Evolutionary conservation across 257 asterid species (phyloP), one percentile per base, ranked within the genome.

Genomic region (Penstemon eatonii): DNA sequence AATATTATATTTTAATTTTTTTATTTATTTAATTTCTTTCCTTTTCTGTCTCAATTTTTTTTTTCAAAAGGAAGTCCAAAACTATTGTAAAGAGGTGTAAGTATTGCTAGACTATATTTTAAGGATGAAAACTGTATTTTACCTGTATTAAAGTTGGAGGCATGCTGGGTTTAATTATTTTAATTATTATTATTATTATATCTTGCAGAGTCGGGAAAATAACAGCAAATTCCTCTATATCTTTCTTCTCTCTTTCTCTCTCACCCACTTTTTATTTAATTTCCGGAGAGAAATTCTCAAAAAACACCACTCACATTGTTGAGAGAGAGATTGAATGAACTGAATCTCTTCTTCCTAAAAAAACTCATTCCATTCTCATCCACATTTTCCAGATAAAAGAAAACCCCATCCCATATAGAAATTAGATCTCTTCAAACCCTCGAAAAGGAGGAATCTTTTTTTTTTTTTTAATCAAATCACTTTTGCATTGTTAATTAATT

Each of bases 161-260:
- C n/a, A n/a, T n/a, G n/a, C n/a, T n/a, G n/a, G n/a, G n/a, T n/a
- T n/a, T n/a, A n/a, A n/a, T n/a, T n/a, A n/a, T n/a, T n/a, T n/a
- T n/a, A n/a, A n/a, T n/a, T n/a, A n/a, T n/a, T n/a, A n/a, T n/a
- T 54, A 75, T 63, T 57, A 75, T 75, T 75, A 72, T 76, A 25
- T 25, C 74, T 76, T 73, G 61, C 56, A 73, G 66, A 64, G 53
- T 74, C 75, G 60, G 74, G 60, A 61, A 78, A 61, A 43, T 69
- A 80, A 76, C 84, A 81, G 81, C 81, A 76, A 69, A 80, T 73
- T 80, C 81, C 70, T 51, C 59, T 38, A 39, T 63, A 63, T 71
- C 7, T 18, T 47, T n/a, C 13, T 55, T 57, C 56, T 25, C 67
- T 47, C 52, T 44, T 46, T 15, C 38, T 50, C 67, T 15, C 45